Percentiles rank a stretch among this genome's conserved stretches.
Evolutionary conservation across 2,329 filamentous ascomycete species (phyloP).

Genomic region (Aspergillus felis): DNA sequence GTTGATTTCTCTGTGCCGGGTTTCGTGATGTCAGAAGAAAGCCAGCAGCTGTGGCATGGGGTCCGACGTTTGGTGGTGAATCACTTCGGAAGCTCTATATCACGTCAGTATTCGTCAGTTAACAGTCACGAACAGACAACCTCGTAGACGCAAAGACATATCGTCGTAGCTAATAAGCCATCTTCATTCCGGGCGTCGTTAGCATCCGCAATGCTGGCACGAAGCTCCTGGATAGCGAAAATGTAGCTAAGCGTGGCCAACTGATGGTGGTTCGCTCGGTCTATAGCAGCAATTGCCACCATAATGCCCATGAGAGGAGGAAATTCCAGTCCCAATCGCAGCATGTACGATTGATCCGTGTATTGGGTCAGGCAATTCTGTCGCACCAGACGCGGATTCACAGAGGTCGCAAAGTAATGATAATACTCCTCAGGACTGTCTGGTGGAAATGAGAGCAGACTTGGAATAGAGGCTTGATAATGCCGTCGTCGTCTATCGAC

Average conservation of each 20-base stretch:
- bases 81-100: constrained; percentile 11
- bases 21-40: constrained; percentile 5
- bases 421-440: constrained; percentile 10
- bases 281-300: constrained; percentile 13
- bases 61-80: constrained; percentile 5
- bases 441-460: constrained; percentile 11
- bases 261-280: neutral
- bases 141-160: constrained; percentile 14
- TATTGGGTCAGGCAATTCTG: constrained; percentile 8
- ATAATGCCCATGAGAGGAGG: constrained; percentile 14
- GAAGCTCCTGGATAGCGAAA: constrained; percentile 6
- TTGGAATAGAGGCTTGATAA: neutral
- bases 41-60: constrained; percentile 5
- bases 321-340: constrained; percentile 12
- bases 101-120: neutral
- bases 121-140: neutral
- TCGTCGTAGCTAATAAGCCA: constrained; percentile 11
- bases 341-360: constrained; percentile 10
- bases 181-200: constrained; percentile 4
- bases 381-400: constrained; percentile 11
- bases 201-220: neutral
- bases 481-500: constrained; percentile 1
- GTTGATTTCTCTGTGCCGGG: constrained; percentile 4
- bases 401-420: constrained; percentile 8
- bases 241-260: constrained; percentile 10